Evolutionary conservation across 2,329 filamentous ascomycete species (phyloP).

Genomic region (Pseudogymnoascus destructans): DNA sequence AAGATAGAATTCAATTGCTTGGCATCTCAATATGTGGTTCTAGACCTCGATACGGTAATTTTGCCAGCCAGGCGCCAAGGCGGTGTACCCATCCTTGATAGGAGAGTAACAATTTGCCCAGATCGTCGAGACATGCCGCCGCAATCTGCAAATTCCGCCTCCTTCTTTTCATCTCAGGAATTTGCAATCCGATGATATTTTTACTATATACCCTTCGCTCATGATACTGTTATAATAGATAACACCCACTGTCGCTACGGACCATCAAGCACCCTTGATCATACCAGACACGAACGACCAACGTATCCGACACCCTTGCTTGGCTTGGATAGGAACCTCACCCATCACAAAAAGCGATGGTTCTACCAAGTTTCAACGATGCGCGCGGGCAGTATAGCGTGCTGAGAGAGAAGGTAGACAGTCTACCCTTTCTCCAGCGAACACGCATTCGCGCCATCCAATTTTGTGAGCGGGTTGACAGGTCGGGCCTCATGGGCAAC

Average conservation of each 20-base stretch:
- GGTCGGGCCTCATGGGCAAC: not conserved
- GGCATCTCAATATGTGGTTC: not conserved
- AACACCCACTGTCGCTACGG: conserved; percentile 1
- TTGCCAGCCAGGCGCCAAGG: not conserved
- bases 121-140: not conserved
- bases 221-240: conserved; percentile 2
- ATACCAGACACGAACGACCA: not conserved
- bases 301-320: not conserved
- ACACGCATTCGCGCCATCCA: not conserved
- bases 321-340: not conserved
- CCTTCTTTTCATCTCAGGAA: not conserved
- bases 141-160: not conserved
- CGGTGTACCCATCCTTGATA: conserved; percentile 1
- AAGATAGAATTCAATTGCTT: not conserved
- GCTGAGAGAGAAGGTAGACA: not conserved
- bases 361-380: not conserved
- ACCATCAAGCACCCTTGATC: not conserved
- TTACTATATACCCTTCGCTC: not conserved
- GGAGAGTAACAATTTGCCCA: conserved; percentile 4
- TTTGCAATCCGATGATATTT: not conserved
- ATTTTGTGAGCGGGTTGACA: not conserved
- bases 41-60: not conserved
- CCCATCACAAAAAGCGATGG: not conserved
- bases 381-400: not conserved
- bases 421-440: not conserved